Evolutionary conservation across 495 filamentous ascomycete genomes (phyloP).

Genomic region (Lasiosphaeria ovina): DNA sequence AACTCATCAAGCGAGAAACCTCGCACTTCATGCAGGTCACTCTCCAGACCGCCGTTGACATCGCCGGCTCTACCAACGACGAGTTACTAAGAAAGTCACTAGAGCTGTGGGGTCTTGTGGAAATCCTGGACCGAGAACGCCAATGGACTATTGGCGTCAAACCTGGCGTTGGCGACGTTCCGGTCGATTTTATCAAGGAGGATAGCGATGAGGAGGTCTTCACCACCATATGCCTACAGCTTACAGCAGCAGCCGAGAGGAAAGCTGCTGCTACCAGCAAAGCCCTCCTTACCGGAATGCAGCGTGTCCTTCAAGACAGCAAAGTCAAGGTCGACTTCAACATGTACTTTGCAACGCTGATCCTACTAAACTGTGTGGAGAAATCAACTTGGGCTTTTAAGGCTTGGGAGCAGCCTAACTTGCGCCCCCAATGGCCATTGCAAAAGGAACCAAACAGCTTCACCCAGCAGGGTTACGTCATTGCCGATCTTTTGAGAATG

Average conservation of each 20-base stretch:
- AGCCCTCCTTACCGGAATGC: slow-evolving; percentile 69
- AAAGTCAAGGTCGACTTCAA: slow-evolving; percentile 67
- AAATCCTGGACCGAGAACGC: slow-evolving; percentile 67
- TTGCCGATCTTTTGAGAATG: slow-evolving; percentile 72
- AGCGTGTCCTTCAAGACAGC: slow-evolving; percentile 70
- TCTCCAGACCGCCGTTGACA: slow-evolving; percentile 54
- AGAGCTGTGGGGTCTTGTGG: slow-evolving; percentile 74
- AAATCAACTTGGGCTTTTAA: slow-evolving; percentile 81
- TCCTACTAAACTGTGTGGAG: slow-evolving; percentile 77
- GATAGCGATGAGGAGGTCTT: slow-evolving; percentile 44
- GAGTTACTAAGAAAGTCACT: slow-evolving; percentile 62
- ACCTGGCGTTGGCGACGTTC: slow-evolving; percentile 26
- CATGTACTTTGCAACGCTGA: slow-evolving; percentile 70
- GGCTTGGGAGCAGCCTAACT: slow-evolving; percentile 63
- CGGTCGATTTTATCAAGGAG: slow-evolving; percentile 37
- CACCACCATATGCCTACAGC: slow-evolving; percentile 61
- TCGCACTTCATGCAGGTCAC: slow-evolving; percentile 70
- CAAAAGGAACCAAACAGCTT: slow-evolving; percentile 64
- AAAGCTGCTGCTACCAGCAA: slow-evolving; percentile 64
- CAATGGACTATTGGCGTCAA: slow-evolving; percentile 60
- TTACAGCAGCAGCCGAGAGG: slow-evolving; percentile 72
- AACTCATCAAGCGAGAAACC: slow-evolving; percentile 62
- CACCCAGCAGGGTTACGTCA: slow-evolving; percentile 66
- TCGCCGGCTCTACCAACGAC: slow-evolving; percentile 58
- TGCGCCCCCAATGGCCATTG: slow-evolving; percentile 65